phyloP scores from a whole-genome alignment of 2,329 filamentous ascomycete genomes.

The Onygenales sp. region DNA sequence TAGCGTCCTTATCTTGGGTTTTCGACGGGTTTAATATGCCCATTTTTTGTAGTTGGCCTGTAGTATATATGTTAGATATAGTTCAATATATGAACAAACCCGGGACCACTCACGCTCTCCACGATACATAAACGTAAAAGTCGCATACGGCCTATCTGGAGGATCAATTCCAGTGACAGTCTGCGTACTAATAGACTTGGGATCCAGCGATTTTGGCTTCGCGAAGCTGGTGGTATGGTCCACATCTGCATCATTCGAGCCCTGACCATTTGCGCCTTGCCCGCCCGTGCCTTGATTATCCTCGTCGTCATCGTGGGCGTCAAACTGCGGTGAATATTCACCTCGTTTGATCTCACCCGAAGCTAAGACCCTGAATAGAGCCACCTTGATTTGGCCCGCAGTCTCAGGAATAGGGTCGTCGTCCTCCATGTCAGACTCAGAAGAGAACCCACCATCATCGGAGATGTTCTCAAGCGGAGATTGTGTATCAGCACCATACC shows the following conservation, averaged over 20 bases:
- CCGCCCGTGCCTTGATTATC: conserved; percentile 45
- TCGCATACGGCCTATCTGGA: conserved; percentile 89
- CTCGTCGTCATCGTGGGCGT: conserved; percentile 91
- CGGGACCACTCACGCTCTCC: conserved; percentile 65
- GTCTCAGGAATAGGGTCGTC: conserved; percentile 85
- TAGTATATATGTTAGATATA: conserved; percentile 2
- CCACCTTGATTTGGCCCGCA: conserved; percentile 95
- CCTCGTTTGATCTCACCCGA: conserved; percentile 96
- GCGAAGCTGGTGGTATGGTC: conserved; percentile 98
- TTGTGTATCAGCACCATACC: conserved; percentile 69
- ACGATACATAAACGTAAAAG: conserved; percentile 96
- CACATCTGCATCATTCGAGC: conserved; percentile 64
- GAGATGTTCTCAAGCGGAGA: conserved; percentile 65
- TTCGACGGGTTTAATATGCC: conserved; percentile 69
- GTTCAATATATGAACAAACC: not conserved
- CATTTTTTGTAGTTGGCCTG: conserved; percentile 94
- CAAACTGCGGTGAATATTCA: conserved; percentile 95
- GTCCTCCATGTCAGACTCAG: conserved; percentile 62
- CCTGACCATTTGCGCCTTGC: conserved; percentile 34
- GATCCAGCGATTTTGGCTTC: conserved; percentile 90
- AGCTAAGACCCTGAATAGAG: conserved; percentile 87
- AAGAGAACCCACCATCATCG: conserved; percentile 57
- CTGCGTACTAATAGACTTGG: conserved; percentile 95
- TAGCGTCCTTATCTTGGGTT: conserved; percentile 48
- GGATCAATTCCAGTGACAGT: conserved; percentile 98